Conservation (phyloP, 2,329 filamentous ascomycete genomes). For the Trichoderma asperellum region DNA sequence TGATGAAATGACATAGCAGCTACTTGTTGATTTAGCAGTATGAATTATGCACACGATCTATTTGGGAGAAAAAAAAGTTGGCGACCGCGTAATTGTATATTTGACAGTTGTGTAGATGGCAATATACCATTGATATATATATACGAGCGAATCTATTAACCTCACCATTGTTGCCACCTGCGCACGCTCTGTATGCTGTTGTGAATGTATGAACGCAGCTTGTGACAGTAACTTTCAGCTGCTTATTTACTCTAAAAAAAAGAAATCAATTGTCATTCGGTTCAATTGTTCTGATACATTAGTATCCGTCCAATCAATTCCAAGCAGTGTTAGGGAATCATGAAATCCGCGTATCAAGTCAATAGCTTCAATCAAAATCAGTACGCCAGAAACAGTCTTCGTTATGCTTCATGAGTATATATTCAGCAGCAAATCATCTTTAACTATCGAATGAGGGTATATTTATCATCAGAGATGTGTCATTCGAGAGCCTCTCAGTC, state of each 20-base stretch:
- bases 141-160: background rate
- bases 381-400: no score
- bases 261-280: no score
- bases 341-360: background rate
- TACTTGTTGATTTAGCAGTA: background rate
- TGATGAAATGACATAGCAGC: constrained; percentile 9
- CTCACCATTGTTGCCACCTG: background rate
- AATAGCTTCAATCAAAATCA: no score
- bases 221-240: background rate
- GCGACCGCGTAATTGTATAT: background rate
- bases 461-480: background rate
- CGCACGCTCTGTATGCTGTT: background rate
- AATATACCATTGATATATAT: constrained; percentile 3
- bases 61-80: background rate
- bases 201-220: background rate
- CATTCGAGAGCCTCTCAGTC: background rate
- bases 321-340: no score
- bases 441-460: background rate
- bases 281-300: no score
- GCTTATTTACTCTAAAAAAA: no score
- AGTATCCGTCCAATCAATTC: no score
- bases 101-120: constrained; percentile 1
- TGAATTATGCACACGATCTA: background rate
- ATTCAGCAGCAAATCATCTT: background rate
- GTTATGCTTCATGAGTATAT: no score